These are phyloP conservation scores for Epichloe festucae DNA, from an alignment of 2,329 filamentous ascomycete genomes.

Conservation along the genomic window DNA sequence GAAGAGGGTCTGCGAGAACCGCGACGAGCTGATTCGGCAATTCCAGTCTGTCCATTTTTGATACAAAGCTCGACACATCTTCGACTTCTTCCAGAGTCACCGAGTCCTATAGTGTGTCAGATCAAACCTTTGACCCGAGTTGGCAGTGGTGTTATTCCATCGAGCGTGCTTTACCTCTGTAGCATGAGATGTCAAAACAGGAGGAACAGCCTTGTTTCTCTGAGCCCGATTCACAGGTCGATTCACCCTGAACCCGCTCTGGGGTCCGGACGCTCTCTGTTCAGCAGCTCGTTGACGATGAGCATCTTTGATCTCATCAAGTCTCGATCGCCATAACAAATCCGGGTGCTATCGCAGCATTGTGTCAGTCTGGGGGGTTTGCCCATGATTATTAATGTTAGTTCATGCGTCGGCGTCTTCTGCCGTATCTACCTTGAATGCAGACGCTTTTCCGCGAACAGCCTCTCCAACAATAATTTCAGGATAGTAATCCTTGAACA, in stretches of 20 bases:
- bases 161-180: conserved; percentile 40
- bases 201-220: conserved; percentile 39
- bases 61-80: conserved; percentile 54
- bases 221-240: conserved; percentile 24
- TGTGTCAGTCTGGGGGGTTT: conserved; percentile 1
- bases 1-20: conserved; percentile 58
- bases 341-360: conserved; percentile 49
- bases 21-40: conserved; percentile 72
- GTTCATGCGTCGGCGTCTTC: neutral
- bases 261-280: conserved; percentile 21
- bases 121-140: too few species aligned
- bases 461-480: conserved; percentile 70
- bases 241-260: conserved; percentile 49
- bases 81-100: conserved; percentile 69
- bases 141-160: neutral
- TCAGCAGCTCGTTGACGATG: conserved; percentile 35
- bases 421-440: conserved; percentile 38
- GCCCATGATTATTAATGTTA: too few species aligned
- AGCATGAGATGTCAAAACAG: conserved; percentile 61
- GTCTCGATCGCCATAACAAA: conserved; percentile 55
- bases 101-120: conserved; percentile 30
- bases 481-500: conserved; percentile 87
- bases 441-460: conserved; percentile 44
- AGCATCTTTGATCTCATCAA: conserved; percentile 52
- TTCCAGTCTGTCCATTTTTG: conserved; percentile 64